Base-by-base conservation (phyloP, 2,329 filamentous ascomycete species). In the Epichloe amarillans region DNA sequence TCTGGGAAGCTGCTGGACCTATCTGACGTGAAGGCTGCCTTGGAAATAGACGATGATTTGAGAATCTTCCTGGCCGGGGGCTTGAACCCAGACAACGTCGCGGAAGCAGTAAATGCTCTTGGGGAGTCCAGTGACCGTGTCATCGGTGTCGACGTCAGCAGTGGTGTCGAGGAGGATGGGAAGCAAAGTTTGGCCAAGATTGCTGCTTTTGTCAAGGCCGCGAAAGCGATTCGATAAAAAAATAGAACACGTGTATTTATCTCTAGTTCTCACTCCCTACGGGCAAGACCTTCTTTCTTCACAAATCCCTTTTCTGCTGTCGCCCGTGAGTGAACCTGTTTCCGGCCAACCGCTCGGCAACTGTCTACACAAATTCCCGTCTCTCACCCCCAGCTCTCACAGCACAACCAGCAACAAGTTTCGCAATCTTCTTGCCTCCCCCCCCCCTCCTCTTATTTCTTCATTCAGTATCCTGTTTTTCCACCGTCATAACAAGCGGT, bases 71-170 rank as follows among this genome's bases (percentile, higher is more conserved):
- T 98, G 43, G 94, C 94, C 8, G 93, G 93, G 12, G 94, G 93
- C 0, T 64, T 98, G 50, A 82, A 82, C 53, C 81, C 88, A 1
- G 80, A 83, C 3, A 98, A 96, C 61, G 85, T 98, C 5, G 72
- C 71, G 1, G 72, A 79, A 5, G 76, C 79, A 7, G 70, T 98
- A 17, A 70, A 73, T 21, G 74, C 76, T 14, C 69, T 91, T 15
- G 84, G 82, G 0, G 71, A 76, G 6, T 64, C 79, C 10, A 72
- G 73, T 26, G 72, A 72, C 10, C 79, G 83, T 53, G 79, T 96
- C 12, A 71, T 89, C 36, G 90, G 84, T 2, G 86, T 98, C 3
- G 93, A 98, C 71, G 88, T 95, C 19, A 95, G 89, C 66, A 95
- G 88, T 61, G 94, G 94, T 0, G 89, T 98, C 2, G 93, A 97